Evolutionary conservation across 2,329 filamentous ascomycete species (phyloP).

Genomic region (Ophiosphaerella narmari): DNA sequence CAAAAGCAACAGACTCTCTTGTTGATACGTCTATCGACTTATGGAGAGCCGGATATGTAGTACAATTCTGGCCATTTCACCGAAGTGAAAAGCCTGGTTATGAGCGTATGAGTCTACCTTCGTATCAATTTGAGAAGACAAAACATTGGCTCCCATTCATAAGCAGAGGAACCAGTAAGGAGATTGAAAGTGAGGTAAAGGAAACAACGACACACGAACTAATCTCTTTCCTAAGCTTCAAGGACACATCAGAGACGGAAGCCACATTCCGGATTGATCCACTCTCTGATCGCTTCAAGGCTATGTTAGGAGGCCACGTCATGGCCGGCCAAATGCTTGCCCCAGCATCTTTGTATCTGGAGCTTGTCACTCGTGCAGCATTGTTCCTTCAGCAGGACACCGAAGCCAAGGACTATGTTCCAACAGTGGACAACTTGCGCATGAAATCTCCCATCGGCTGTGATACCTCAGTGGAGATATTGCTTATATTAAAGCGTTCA

Average conservation of each 20-base stretch:
- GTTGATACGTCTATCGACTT: conserved; percentile 32
- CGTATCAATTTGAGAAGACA: conserved; percentile 15
- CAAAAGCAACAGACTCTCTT: conserved; percentile 9
- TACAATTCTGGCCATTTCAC: conserved; percentile 48
- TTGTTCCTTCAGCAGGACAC: conserved; percentile 25
- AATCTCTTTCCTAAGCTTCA: neutral
- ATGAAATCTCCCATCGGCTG: neutral
- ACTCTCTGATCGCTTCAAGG: conserved; percentile 35
- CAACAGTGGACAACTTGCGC: neutral
- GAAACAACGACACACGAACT: neutral
- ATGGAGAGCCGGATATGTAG: conserved; percentile 45
- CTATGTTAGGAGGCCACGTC: conserved; percentile 43
- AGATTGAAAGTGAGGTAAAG: neutral
- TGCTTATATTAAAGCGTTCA: too few species aligned
- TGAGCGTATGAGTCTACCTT: conserved; percentile 31
- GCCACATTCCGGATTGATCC: conserved; percentile 51
- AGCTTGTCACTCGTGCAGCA: conserved; percentile 36
- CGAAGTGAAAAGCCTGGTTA: conserved; percentile 29
- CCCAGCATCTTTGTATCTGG: conserved; percentile 48
- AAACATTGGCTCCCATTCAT: conserved; percentile 25
- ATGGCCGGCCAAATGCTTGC: conserved; percentile 49
- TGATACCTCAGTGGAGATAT: too few species aligned
- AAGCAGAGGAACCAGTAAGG: neutral
- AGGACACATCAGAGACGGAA: conserved; percentile 5
- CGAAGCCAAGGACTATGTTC: neutral